Evolutionary conservation across 73 alveolate genomes (phyloP).

Genomic region (Paraurostyla sp.): DNA sequence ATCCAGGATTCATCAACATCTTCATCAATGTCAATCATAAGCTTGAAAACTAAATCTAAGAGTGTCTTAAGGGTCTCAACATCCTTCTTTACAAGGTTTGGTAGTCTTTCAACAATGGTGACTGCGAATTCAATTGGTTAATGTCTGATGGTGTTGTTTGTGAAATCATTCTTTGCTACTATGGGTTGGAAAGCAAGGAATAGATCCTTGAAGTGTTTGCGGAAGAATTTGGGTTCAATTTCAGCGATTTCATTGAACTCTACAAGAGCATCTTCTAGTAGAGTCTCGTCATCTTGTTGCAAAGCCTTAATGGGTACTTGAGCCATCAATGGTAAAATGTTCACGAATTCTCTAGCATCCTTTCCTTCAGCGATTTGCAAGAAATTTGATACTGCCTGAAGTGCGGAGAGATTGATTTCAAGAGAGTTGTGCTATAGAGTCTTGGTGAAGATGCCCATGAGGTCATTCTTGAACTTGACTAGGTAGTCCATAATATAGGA

Average conservation of each 20-base stretch:
- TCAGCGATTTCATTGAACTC: conserved; percentile 88
- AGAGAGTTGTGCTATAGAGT: conserved; percentile 66
- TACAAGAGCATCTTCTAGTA: conserved; percentile 81
- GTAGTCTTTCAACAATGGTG: conserved; percentile 82
- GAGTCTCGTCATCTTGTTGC: conserved; percentile 74
- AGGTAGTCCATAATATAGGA: conserved; percentile 63
- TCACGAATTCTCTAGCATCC: conserved; percentile 77
- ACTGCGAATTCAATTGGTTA: conserved; percentile 84
- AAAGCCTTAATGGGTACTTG: conserved; percentile 77
- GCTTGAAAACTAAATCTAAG: conserved; percentile 81
- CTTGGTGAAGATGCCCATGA: conserved; percentile 54
- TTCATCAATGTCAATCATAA: conserved; percentile 88
- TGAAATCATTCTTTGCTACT: conserved; percentile 77
- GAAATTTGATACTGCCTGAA: conserved; percentile 69
- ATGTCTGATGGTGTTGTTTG: conserved; percentile 75
- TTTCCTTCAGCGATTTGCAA: conserved; percentile 78
- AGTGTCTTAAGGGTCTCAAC: conserved; percentile 72
- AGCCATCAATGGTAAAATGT: conserved; percentile 73
- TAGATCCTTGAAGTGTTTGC: conserved; percentile 70
- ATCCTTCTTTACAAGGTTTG: conserved; percentile 81
- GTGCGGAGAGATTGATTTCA: conserved; percentile 61
- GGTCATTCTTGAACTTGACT: conserved; percentile 63
- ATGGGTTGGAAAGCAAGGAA: conserved; percentile 76
- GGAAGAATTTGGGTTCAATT: conserved; percentile 92
- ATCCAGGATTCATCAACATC: conserved; percentile 88